These are phyloP conservation scores for Tolypocladium amazonense DNA, from an alignment of 2,329 filamentous ascomycete species.

Conservation along the genomic window DNA sequence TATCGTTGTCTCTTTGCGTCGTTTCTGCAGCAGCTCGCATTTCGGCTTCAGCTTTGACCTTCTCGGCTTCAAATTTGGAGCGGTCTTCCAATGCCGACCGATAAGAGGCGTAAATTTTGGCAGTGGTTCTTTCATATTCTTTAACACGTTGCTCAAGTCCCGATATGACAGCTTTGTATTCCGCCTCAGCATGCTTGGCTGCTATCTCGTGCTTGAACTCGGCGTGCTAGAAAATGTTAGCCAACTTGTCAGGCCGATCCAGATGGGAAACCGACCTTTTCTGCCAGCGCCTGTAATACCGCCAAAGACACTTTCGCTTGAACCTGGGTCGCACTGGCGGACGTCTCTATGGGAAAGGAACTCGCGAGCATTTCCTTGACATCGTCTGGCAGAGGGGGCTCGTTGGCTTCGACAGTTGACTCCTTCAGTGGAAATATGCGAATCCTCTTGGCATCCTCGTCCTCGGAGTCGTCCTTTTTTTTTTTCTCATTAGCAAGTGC, in stretches of 20 bases:
- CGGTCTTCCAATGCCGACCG: constrained; percentile 42
- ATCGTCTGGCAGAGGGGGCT: constrained; percentile 20
- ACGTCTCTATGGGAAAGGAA: constrained; percentile 5
- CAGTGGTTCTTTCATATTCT: constrained; percentile 32
- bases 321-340: constrained; percentile 8
- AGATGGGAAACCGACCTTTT: constrained; percentile 19
- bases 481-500: constrained; percentile 1
- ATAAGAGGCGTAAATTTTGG: constrained; percentile 33
- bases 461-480: constrained; percentile 21
- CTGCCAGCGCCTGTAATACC: constrained; percentile 26
- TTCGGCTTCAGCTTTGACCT: constrained; percentile 24
- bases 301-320: constrained; percentile 17
- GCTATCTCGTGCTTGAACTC: constrained; percentile 17
- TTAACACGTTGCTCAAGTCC: constrained; percentile 33
- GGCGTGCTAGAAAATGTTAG: constrained; percentile 15
- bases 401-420: constrained; percentile 10
- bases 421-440: constrained; percentile 13
- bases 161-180: constrained; percentile 30
- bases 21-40: constrained; percentile 16
- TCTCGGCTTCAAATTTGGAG: constrained; percentile 33
- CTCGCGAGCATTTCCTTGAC: constrained; percentile 18
- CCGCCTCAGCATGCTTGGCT: constrained; percentile 20
- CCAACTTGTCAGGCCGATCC: background rate
- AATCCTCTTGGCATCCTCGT: constrained; percentile 16
- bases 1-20: constrained; percentile 23